Percentiles rank a stretch among this genome's conserved stretches.
Evolutionary conservation across 495 filamentous ascomycete species (phyloP).

Genomic region (Penicillium lividum): DNA sequence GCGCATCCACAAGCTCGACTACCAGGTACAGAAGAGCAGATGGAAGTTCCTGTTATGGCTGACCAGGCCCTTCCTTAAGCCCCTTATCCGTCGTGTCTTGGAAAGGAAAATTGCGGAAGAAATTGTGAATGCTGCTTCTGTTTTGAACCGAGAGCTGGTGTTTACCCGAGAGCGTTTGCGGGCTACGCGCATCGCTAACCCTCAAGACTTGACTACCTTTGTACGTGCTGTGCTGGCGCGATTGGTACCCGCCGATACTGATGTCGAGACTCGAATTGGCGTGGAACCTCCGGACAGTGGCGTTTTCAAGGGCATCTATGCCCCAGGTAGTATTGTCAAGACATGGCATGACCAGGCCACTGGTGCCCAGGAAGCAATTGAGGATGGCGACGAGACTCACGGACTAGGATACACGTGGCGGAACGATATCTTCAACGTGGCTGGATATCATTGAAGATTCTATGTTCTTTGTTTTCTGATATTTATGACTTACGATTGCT

Average conservation of each 20-base stretch:
- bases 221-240: slow-evolving; percentile 77
- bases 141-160: slow-evolving; percentile 79
- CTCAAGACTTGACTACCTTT: slow-evolving; percentile 77
- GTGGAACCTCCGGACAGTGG: slow-evolving; percentile 62
- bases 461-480: neutral
- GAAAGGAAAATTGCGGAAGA: slow-evolving; percentile 74
- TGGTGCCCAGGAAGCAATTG: slow-evolving; percentile 62
- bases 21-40: slow-evolving; percentile 69
- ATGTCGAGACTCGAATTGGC: slow-evolving; percentile 70
- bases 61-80: slow-evolving; percentile 80
- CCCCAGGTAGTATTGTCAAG: slow-evolving; percentile 84
- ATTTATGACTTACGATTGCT: slow-evolving; percentile 12
- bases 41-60: slow-evolving; percentile 79
- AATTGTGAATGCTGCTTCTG: slow-evolving; percentile 67
- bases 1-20: slow-evolving; percentile 82
- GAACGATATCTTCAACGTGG: slow-evolving; percentile 81
- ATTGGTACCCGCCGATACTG: slow-evolving; percentile 69
- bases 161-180: slow-evolving; percentile 84
- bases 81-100: slow-evolving; percentile 73
- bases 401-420: slow-evolving; percentile 60
- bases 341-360: slow-evolving; percentile 80
- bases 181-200: slow-evolving; percentile 79
- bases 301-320: slow-evolving; percentile 80
- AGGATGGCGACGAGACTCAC: slow-evolving; percentile 52
- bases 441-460: slow-evolving; percentile 12